A percentile compares a stretch with the other conserved stretches of the same genome.
phyloP scores from a whole-genome alignment of 208 protist species.

The Herpetomonas muscarum region DNA sequence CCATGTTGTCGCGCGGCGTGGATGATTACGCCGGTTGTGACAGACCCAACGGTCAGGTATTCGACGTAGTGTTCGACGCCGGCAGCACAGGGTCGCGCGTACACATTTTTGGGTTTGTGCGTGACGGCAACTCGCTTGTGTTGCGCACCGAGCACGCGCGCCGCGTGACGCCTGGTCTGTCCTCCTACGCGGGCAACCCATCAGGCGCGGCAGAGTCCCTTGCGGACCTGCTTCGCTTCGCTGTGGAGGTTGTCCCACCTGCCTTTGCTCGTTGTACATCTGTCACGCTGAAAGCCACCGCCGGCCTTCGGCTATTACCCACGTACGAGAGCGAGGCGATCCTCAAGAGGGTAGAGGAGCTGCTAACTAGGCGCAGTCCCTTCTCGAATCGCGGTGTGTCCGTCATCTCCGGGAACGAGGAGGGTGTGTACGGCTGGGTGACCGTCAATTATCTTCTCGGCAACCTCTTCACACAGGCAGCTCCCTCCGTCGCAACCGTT shows the following conservation, averaged over 20 bases:
- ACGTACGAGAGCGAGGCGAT: slow-evolving; percentile 14
- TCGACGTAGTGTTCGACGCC: slow-evolving; percentile 64
- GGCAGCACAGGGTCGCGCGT: slow-evolving; percentile 70
- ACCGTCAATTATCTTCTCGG: slow-evolving; percentile 80
- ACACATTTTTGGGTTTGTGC: slow-evolving; percentile 55
- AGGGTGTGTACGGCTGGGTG: slow-evolving; percentile 77
- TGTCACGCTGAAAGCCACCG: slow-evolving; percentile 60
- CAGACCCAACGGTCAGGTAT: slow-evolving; percentile 8
- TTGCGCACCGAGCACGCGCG: slow-evolving; percentile 39
- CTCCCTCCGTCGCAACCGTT: slow-evolving; percentile 27
- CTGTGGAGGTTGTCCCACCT: slow-evolving; percentile 26
- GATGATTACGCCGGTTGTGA: neutral
- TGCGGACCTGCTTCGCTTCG: slow-evolving; percentile 23
- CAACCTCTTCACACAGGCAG: slow-evolving; percentile 1
- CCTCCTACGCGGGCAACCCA: slow-evolving; percentile 23
- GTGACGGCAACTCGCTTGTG: slow-evolving; percentile 9
- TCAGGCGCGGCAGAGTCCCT: slow-evolving; percentile 18
- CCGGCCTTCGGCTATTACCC: slow-evolving; percentile 55
- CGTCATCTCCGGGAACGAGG: slow-evolving; percentile 62
- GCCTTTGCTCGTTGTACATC: slow-evolving; percentile 25
- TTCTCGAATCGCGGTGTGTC: slow-evolving; percentile 29
- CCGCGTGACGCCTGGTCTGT: slow-evolving; percentile 47
- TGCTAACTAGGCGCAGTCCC: slow-evolving; percentile 16
- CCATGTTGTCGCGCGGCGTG: neutral
- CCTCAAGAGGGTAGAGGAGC: slow-evolving; percentile 18